Conservation (phyloP, 805 yeast genomes). For the Cyberlindnera japonica region DNA sequence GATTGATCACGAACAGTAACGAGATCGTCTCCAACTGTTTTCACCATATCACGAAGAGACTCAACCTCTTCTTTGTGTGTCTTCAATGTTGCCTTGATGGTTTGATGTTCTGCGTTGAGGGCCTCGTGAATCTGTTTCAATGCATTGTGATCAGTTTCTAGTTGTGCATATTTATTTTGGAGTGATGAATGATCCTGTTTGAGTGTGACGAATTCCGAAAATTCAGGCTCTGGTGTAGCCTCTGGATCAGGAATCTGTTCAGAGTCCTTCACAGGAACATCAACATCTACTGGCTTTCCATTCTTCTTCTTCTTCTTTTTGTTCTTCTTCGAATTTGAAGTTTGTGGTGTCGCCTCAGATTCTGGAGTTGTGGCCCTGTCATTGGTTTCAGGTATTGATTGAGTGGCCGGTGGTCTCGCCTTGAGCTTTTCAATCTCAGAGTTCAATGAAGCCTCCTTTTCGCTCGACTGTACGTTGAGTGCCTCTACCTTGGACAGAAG, state of each 20-base stretch:
- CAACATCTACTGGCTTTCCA: neutral
- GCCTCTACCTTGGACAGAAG: conserved; percentile 3
- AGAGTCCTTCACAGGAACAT: conserved; percentile 24
- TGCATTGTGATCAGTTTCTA: no score
- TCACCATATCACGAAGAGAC: conserved; percentile 68
- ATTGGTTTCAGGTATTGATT: neutral
- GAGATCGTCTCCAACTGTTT: conserved; percentile 73
- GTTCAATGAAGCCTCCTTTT: conserved; percentile 4
- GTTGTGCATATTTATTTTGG: no score
- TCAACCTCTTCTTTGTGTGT: conserved; percentile 61
- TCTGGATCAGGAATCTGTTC: conserved; percentile 17
- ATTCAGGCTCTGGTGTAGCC: neutral
- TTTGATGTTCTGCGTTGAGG: conserved; percentile 14
- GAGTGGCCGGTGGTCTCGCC: neutral
- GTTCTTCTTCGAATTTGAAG: conserved; percentile 13
- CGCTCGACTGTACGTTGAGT: conserved; percentile 4
- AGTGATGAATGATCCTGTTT: neutral
- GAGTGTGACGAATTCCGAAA: neutral
- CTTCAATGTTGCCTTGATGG: conserved; percentile 30
- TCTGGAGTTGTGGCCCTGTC: neutral
- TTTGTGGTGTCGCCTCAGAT: neutral
- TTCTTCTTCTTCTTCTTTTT: conserved; percentile 22
- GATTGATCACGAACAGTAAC: conserved; percentile 63
- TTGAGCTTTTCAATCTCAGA: conserved; percentile 6
- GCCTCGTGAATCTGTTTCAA: conserved; percentile 1